A percentile compares a stretch with the other conserved stretches of the same genome.
phyloP scores from a whole-genome alignment of 2,329 filamentous ascomycete species.

The Colletotrichum sp. region DNA sequence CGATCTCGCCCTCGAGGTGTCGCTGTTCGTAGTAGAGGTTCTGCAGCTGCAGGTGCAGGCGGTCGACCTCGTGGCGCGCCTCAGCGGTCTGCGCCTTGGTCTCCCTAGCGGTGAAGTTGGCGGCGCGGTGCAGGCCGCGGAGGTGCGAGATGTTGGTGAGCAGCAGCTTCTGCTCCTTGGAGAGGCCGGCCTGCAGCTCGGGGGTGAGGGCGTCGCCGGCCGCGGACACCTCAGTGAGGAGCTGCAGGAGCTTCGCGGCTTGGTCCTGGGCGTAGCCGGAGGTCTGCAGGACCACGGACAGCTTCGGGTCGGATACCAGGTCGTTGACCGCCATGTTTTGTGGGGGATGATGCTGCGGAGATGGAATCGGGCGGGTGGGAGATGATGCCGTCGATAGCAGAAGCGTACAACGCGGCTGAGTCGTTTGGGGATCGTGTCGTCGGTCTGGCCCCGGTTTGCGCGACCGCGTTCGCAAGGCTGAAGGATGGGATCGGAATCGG shows the following conservation, averaged over 20 bases:
- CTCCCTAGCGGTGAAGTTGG: conserved; percentile 79
- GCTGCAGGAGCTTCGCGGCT: conserved; percentile 68
- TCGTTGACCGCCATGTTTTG: conserved; percentile 41
- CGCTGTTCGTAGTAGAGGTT: conserved; percentile 97
- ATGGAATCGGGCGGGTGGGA: neutral
- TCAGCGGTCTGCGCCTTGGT: conserved; percentile 89
- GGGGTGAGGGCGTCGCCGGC: conserved; percentile 44
- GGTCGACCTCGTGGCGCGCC: conserved; percentile 88
- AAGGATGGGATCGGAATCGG: neutral
- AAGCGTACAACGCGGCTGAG: neutral
- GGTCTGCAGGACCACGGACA: conserved; percentile 72
- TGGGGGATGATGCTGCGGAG: neutral
- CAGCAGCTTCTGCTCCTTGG: conserved; percentile 80
- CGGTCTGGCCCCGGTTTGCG: neutral
- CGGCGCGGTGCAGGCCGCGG: conserved; percentile 82
- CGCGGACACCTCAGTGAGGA: conserved; percentile 49
- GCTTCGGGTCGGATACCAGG: conserved; percentile 49
- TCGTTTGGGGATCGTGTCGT: neutral
- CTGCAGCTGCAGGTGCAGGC: conserved; percentile 88
- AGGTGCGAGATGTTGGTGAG: conserved; percentile 80
- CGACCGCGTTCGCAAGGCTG: neutral
- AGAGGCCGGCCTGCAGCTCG: conserved; percentile 63
- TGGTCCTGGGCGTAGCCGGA: conserved; percentile 77
- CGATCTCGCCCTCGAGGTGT: conserved; percentile 88
- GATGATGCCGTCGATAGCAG: neutral